Evolutionary conservation across 352 stramenopile species (phyloP).

Genomic region (Pythium volutum): DNA sequence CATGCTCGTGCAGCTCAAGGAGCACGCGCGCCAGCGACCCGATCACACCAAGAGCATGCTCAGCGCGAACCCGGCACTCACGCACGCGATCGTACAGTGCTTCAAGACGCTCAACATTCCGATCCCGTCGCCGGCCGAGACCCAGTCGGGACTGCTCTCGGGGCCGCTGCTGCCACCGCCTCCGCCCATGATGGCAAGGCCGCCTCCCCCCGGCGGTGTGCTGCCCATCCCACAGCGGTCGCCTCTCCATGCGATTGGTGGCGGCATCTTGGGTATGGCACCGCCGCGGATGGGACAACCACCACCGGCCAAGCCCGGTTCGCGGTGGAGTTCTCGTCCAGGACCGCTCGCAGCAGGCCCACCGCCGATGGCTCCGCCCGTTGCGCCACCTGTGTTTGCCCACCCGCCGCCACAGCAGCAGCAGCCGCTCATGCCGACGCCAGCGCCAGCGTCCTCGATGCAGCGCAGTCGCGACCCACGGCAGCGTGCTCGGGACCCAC

Average conservation of each 20-base stretch:
- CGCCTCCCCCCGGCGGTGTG: constrained; percentile 21
- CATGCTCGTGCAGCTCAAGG: constrained; percentile 77
- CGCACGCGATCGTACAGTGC: constrained; percentile 80
- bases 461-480: constrained; percentile 52
- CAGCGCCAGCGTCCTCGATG: constrained; percentile 3
- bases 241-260: constrained; percentile 27
- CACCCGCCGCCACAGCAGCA: constrained; percentile 9
- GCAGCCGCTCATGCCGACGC: constrained; percentile 24
- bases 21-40: constrained; percentile 70
- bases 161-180: constrained; percentile 15
- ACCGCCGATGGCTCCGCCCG: not conserved
- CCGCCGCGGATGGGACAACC: constrained; percentile 29
- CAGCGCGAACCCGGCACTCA: constrained; percentile 72
- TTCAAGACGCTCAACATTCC: constrained; percentile 84
- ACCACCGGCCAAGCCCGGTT: constrained; percentile 36
- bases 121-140: constrained; percentile 56
- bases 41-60: constrained; percentile 78
- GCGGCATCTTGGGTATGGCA: constrained; percentile 48
- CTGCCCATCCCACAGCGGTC: constrained; percentile 36
- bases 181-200: constrained; percentile 9
- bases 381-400: not conserved
- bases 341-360: constrained; percentile 26
- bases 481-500: constrained; percentile 45
- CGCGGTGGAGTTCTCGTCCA: constrained; percentile 67
- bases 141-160: constrained; percentile 50